Base-by-base conservation (phyloP, 768 basidiomycete genomes). In the Tricholoma sp. region DNA sequence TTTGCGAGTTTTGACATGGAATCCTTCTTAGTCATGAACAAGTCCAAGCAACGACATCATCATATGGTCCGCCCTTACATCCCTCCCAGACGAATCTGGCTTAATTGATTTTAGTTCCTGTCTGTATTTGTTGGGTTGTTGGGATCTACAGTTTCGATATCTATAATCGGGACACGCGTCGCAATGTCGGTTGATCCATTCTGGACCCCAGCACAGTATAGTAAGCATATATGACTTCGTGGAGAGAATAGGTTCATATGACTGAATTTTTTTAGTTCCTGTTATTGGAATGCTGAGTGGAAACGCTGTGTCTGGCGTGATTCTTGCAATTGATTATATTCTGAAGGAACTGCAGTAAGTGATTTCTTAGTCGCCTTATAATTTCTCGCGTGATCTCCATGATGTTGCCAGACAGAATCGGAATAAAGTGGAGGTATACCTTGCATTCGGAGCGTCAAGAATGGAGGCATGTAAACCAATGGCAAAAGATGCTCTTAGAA, bases 221-320 rank as follows among this genome's bases (percentile, higher is more conserved):
- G 91, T 89, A 58, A 43, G 84, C 63, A 3, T 18, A 27, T 31
- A 22, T 9, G 41, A 22, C 52, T 18, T 12, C 24, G n/a, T 18
- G 41, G 19, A 35, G 14, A 27, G n/a, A 27, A 27, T 32, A 18
- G 14, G 14, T 60, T n/a, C 55, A 27, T 24, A 12, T 45, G 24
- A 32, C 59, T 52, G 12, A 39, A 39, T 5, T 19, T 2, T 47
- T 19, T 29, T 51, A 91, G 90, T 93, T 52, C 91, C 89, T 5
- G 82, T 92, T 54, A 79, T 91, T 7, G 91, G 93, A 7, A 94
- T 94, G 93, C 75, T 94, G 2, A 88, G 90, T 39, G 91, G 91
- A 1, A 83, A 81, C 54, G 85, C 89, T 0, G 86, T 94, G 52
- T 85, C 86, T 0, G 83, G 85, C 0, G 81, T 94, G 6, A 85